phyloP scores from a whole-genome alignment of 2,329 filamentous ascomycete species.

The Lanzia echinophila region DNA sequence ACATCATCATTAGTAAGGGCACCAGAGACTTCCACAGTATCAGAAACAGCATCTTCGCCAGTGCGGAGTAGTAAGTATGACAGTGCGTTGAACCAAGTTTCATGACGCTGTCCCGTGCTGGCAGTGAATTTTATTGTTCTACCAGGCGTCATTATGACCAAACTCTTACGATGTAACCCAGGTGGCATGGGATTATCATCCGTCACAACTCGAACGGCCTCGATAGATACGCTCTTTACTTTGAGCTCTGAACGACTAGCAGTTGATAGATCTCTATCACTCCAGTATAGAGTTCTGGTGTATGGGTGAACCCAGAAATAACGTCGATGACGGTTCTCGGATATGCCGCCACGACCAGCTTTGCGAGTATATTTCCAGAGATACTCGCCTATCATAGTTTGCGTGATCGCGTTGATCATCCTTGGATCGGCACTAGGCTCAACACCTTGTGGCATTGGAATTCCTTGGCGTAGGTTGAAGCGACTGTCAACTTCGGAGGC shows the following conservation, averaged over 20 bases:
- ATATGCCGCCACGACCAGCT: constrained; percentile 81
- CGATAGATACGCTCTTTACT: constrained; percentile 87
- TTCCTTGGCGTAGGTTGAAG: constrained; percentile 68
- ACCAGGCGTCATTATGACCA: constrained; percentile 84
- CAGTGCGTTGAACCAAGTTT: constrained; percentile 97
- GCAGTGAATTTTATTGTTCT: constrained; percentile 91
- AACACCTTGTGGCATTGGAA: constrained; percentile 51
- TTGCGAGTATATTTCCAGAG: constrained; percentile 99
- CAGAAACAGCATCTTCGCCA: constrained; percentile 50
- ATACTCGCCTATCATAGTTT: constrained; percentile 99
- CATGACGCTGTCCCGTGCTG: constrained; percentile 85
- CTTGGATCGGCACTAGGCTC: constrained; percentile 77
- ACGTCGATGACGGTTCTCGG: constrained; percentile 79
- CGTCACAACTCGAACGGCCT: constrained; percentile 79
- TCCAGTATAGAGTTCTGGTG: constrained; percentile 95
- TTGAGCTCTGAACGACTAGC: constrained; percentile 70
- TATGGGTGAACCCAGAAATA: constrained; percentile 99
- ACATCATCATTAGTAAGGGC: constrained; percentile 55
- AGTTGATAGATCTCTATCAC: constrained; percentile 75
- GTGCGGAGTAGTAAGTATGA: constrained; percentile 85
- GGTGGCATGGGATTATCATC: constrained; percentile 96
- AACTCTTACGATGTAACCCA: constrained; percentile 86
- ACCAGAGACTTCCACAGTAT: constrained; percentile 52
- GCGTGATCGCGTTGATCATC: constrained; percentile 98
- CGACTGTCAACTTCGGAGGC: constrained; percentile 86